Percentiles rank a stretch among this genome's conserved stretches.
phyloP scores from a whole-genome alignment of 176 grass and related monocot genomes.

The Bonia amplexicaulis region DNA sequence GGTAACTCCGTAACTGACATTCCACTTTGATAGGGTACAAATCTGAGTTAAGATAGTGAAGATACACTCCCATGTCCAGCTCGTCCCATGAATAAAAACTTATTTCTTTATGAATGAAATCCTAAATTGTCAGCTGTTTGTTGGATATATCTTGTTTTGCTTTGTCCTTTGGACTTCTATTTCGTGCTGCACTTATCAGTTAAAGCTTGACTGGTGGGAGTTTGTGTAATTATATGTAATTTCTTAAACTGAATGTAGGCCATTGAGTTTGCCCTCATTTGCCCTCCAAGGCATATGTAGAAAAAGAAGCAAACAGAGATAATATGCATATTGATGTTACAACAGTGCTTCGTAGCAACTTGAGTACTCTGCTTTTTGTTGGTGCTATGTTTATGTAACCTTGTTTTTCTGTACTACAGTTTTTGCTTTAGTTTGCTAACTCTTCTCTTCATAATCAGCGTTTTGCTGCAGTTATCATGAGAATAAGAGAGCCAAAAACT shows the following conservation, averaged over 20 bases:
- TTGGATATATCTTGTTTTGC: neutral
- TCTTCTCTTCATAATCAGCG: constrained; percentile 50
- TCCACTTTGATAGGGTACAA: neutral
- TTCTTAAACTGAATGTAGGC: neutral
- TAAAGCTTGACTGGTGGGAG: neutral
- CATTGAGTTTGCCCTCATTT: neutral
- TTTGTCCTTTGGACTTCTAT: neutral
- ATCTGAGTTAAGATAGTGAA: neutral
- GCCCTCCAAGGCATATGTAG: neutral
- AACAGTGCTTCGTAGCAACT: neutral
- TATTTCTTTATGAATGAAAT: neutral
- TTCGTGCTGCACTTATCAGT: neutral
- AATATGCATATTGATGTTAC: neutral
- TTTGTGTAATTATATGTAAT: neutral
- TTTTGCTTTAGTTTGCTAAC: constrained; percentile 5
- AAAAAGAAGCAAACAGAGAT: neutral
- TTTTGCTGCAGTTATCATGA: constrained; percentile 99
- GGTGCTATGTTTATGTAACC: neutral
- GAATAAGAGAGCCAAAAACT: constrained; percentile 99
- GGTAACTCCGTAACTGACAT: neutral
- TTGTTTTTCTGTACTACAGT: neutral
- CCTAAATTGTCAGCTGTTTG: neutral
- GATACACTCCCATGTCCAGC: neutral
- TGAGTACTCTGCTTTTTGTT: neutral
- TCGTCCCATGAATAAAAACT: neutral